Evolutionary conservation across 176 grass and related monocot genomes (phyloP), one percentile per base, ranked within the genome.

Genomic region (Carex littledalei): DNA sequence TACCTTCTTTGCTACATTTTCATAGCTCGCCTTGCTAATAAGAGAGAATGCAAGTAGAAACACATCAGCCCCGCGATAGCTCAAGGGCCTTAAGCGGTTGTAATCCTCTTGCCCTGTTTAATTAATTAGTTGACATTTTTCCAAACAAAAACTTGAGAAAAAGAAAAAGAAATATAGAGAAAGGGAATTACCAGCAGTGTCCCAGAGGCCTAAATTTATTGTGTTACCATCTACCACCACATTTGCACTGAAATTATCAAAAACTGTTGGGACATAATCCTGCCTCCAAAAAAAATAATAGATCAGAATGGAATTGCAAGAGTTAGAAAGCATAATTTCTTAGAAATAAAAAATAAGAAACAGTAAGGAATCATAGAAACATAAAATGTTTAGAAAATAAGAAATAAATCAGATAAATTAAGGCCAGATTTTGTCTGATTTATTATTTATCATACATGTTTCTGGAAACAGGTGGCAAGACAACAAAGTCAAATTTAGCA

Each of bases 1-100:
- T 93, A 83, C 92, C 92, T 94, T 94, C 81, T 94, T 94, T 63
- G 92, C 85, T 31, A 94, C 86, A 88, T 94, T 94, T 87, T 94
- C 92, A 21, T 94, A 94, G 82, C 92, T 94, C 7, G 90, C 92
- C 73, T 91, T 94, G 84, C 92, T 94, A 49, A 94, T 94, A 58
- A 94, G 92, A 55, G 92, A 94, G 78, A 94, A 94, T 8, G 92
- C 92, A 35, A 94, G 83, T 35, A 94, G 85, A 87, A 94, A 94
- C 67, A 94, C 92, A 67, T 94, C 92, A 85, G 92, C 92, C 14
- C 92, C 92, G 12, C 92, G 92, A 87, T 94, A 94, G 83, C 92
- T 94, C 50, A 94, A 87, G 1, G 92, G 92, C 16, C 92, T 90
- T 62, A 94, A 70, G 17, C 92, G 81, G 72, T 94, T 94, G 61